phyloP scores from a whole-genome alignment of 108 stramenopile species.

The Skeletonema potamos region DNA sequence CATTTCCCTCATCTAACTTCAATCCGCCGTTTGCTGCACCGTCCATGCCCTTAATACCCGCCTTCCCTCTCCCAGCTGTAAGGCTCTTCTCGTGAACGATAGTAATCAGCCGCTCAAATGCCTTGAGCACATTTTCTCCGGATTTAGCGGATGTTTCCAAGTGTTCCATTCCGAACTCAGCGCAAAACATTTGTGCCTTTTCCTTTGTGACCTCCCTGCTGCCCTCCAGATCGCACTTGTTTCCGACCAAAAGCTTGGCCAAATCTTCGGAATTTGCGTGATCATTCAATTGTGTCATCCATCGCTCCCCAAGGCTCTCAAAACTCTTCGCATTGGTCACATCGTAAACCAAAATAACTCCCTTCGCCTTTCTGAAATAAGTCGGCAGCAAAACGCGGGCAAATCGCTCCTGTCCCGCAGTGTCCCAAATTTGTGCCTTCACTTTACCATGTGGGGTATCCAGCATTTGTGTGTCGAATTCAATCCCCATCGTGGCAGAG shows the following conservation, averaged over 20 bases:
- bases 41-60: slow-evolving; percentile 62
- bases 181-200: slow-evolving; percentile 79
- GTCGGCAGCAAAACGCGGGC: slow-evolving; percentile 87
- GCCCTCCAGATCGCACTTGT: slow-evolving; percentile 84
- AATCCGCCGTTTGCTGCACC: slow-evolving; percentile 9
- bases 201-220: slow-evolving; percentile 73
- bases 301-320: slow-evolving; percentile 72
- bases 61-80: slow-evolving; percentile 30
- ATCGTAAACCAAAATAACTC: slow-evolving; percentile 90
- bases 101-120: slow-evolving; percentile 86
- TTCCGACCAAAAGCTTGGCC: slow-evolving; percentile 86
- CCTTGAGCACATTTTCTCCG: slow-evolving; percentile 76
- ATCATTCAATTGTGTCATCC: slow-evolving; percentile 89
- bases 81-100: slow-evolving; percentile 85
- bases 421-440: slow-evolving; percentile 95
- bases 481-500: slow-evolving; percentile 93
- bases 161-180: slow-evolving; percentile 86
- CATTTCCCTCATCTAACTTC: slow-evolving; percentile 43
- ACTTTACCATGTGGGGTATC: slow-evolving; percentile 89
- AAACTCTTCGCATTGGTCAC: slow-evolving; percentile 84
- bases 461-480: slow-evolving; percentile 94
- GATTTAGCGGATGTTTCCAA: slow-evolving; percentile 81
- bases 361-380: slow-evolving; percentile 92
- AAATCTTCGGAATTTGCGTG: slow-evolving; percentile 81
- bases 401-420: slow-evolving; percentile 92